Evolutionary conservation across 2,329 filamentous ascomycete species (phyloP), one percentile per base, ranked within the genome.

Genomic region (Uncinocarpus reesii): DNA sequence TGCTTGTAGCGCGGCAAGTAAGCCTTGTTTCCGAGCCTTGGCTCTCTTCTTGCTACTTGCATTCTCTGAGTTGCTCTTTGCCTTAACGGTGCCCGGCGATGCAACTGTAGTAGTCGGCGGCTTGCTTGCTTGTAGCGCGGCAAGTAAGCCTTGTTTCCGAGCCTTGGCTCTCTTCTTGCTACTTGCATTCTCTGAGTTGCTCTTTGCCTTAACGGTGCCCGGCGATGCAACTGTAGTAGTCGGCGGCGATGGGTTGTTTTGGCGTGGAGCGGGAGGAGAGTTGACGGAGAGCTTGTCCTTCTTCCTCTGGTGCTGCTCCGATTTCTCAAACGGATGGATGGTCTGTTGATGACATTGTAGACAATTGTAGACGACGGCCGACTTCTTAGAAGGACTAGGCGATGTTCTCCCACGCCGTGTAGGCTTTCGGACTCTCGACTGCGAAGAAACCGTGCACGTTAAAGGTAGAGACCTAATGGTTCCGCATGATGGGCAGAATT

Each of bases 161-260:
- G 72, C 65, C 56, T 76, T 78, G 20, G 73, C 73, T 55, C 75
- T 65, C 56, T 76, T 75, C 60, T 77, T 77, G 63, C 74, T 77
- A 62, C 59, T 75, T 11, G 67, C 62, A 36, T 72, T 68, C 2
- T 66, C 63, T 5, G 55, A 56, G 15, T 56, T 50, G n/a, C 50
- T 36, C 34, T 57, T 32, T 48, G 28, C 23, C 45, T 36, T 36
- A 50, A 13, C 13, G 11, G 21, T 6, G 49, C 7, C 21, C 5
- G 20, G 11, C 16, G 11, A 13, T 41, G 45, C 31, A 6, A 28
- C 29, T 29, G 35, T 45, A 28, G 51, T 32, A 34, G 2, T 42
- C 38, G 38, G 36, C 20, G 53, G 35, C 29, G 53, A 42, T 37
- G 54, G 38, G 15, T 32, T 47, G 28, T n/a, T 46, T n/a, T 42